Evolutionary conservation across 805 yeast species (phyloP), one percentile per base, ranked within the genome.

Genomic region (Saturnispora quitensis): DNA sequence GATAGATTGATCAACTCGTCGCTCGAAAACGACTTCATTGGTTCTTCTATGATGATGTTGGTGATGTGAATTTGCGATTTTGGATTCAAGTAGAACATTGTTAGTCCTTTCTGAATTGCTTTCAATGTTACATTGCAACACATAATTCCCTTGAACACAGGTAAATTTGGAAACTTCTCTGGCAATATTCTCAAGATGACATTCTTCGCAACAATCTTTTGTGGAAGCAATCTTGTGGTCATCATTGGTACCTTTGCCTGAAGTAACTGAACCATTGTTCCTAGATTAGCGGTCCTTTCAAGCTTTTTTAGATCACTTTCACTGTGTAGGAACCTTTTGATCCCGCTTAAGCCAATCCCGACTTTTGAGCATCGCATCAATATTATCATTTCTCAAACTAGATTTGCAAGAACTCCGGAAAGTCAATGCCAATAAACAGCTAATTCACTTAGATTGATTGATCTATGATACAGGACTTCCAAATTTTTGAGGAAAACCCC

Each of bases 111-210:
- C 59, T 80, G 81, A 3, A 82, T 60, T 1, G 86, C 73, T 57
- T 80, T 81, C 53, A 78, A 62, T 0, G 84, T 73, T 3, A 84
- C 73, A 47, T 73, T 71, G 62, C 82, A 84, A 13, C 82, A 71
- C 17, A 73, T 68, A 18, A 68, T 72, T 1, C 89, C 88, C 48
- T 74, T 73, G 27, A 84, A 64, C 12, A 68, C 66, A 2, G 89
- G 89, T 13, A 82, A 57, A 53, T 73, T 74, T 0, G 80, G 73
- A 46, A 73, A 73, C 44, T 77, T 74, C 1, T 74, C 67, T 0
- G 89, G 89, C 36, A 81, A 72, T 1, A 85, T 66, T 15, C 86
- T 64, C 24, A 85, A 68, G 6, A 72, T 62, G 1, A 85, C 68
- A 24, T 76, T 68, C 1, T 70, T 64, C 34, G 80, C 73, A 9